Evolutionary conservation across 306 rosid genomes (phyloP), one percentile per base, ranked within the genome.

Genomic region (Abrus pulchellus): DNA sequence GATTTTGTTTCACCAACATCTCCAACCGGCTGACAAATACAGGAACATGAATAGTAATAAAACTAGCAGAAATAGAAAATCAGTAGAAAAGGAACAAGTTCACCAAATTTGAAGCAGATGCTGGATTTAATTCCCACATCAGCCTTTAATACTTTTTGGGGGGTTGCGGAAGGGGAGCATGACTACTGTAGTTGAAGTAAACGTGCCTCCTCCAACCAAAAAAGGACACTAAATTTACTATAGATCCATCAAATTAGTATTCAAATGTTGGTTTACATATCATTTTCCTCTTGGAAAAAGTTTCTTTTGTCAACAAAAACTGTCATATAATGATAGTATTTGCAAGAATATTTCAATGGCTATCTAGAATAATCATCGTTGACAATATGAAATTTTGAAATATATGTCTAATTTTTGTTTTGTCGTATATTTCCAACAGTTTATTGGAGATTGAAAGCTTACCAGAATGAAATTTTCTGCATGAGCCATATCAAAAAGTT

Each of bases 401-500:
- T 20, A 32, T 69, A 43, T 55, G 71, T 64, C 44, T 43, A 80
- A 65, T 57, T 74, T 50, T 56, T n/a, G 44, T 34, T 54, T 36
- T 52, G 44, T 44, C 20, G 53, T 40, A 72, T 54, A 68, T 68
- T 55, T 72, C 72, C 55, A 45, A 45, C 65, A 40, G 38, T 34
- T 38, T 40, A 80, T 34, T 2, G 48, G 72, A 53, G 67, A 68
- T 63, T 29, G 33, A 49, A 86, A 77, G 50, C 68, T 76, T 89
- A 93, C 99, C 97, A 95, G 61, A 65, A 95, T 91, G 85, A 95
- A 95, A 73, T 95, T 95, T 86, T 95, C 98, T 0, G 97, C 97
- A 86, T 92, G 80, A 57, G 89, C 98, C 98, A 93, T 91, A 84
- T 95, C 99, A 88, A 75, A 88, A 66, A 95, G 97, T 83, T 95